phyloP scores from a whole-genome alignment of 2,329 filamentous ascomycete genomes.

The Hortaea werneckii region DNA sequence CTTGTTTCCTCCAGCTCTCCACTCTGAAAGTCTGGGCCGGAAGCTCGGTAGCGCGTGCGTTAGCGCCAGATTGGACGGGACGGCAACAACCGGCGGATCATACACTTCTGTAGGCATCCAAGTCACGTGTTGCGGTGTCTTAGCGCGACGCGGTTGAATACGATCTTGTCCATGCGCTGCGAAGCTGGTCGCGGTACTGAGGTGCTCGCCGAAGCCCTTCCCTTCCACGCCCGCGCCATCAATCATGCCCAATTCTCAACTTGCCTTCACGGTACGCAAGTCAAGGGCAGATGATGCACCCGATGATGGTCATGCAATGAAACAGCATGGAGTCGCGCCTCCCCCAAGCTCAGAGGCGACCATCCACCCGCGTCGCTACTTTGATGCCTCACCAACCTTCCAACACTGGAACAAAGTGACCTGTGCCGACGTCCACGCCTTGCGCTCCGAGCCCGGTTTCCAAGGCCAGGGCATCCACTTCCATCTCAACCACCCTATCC shows the following conservation, averaged over 20 bases:
- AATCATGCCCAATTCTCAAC: no score
- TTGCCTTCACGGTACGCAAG: no score
- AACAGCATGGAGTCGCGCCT: neutral
- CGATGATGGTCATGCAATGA: neutral
- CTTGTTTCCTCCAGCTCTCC: no score
- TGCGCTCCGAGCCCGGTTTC: conserved; percentile 40
- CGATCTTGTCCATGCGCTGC: no score
- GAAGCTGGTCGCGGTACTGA: no score
- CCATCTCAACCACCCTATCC: conserved; percentile 44
- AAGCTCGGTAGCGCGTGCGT: conserved; percentile 4
- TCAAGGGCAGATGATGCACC: no score
- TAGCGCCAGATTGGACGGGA: neutral
- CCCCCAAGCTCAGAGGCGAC: neutral
- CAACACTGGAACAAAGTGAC: conserved; percentile 54
- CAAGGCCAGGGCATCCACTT: conserved; percentile 48
- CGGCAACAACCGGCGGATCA: no score
- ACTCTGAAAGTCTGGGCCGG: no score
- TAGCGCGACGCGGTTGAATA: neutral
- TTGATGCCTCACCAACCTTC: conserved; percentile 50
- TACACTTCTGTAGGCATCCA: neutral
- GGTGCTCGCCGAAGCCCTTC: no score
- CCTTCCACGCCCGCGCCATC: no score
- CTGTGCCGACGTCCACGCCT: conserved; percentile 43
- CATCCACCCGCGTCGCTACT: conserved; percentile 51
- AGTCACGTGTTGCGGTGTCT: neutral